phyloP scores from a whole-genome alignment of 768 basidiomycete species.

The Termitomyces sp. region DNA sequence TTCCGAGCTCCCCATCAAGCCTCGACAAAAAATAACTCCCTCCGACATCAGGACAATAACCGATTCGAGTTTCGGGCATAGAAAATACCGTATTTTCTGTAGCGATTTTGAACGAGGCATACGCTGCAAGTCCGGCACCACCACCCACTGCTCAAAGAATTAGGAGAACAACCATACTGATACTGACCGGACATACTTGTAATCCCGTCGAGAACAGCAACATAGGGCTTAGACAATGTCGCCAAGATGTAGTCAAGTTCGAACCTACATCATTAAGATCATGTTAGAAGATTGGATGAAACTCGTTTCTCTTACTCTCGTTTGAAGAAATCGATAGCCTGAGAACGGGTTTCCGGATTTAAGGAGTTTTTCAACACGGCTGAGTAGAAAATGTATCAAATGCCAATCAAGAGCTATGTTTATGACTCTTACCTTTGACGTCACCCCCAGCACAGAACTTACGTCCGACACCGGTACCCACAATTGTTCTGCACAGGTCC shows the following conservation, averaged over 20 bases:
- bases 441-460: constrained; percentile 97
- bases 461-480: constrained; percentile 63
- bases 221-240: constrained; percentile 77
- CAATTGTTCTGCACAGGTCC: constrained; percentile 63
- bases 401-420: background rate
- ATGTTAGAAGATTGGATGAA: constrained; percentile 12
- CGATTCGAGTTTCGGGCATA: constrained; percentile 96
- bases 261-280: constrained; percentile 42
- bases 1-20: constrained; percentile 87
- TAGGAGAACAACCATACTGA: background rate
- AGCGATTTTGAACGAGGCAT: constrained; percentile 87
- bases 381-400: constrained; percentile 18
- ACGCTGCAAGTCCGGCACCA: constrained; percentile 81
- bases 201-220: constrained; percentile 84
- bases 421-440: constrained; percentile 62
- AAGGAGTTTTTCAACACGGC: constrained; percentile 52
- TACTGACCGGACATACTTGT: constrained; percentile 59
- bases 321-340: constrained; percentile 85
- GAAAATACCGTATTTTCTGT: constrained; percentile 89
- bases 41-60: constrained; percentile 90
- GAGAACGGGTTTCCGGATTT: constrained; percentile 42
- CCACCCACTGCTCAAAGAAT: constrained; percentile 71
- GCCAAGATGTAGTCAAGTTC: constrained; percentile 74
- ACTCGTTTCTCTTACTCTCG: constrained; percentile 65
- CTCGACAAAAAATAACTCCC: constrained; percentile 84